Base-by-base conservation (phyloP, 768 basidiomycete genomes). In the Collybiopsis luxurians region DNA sequence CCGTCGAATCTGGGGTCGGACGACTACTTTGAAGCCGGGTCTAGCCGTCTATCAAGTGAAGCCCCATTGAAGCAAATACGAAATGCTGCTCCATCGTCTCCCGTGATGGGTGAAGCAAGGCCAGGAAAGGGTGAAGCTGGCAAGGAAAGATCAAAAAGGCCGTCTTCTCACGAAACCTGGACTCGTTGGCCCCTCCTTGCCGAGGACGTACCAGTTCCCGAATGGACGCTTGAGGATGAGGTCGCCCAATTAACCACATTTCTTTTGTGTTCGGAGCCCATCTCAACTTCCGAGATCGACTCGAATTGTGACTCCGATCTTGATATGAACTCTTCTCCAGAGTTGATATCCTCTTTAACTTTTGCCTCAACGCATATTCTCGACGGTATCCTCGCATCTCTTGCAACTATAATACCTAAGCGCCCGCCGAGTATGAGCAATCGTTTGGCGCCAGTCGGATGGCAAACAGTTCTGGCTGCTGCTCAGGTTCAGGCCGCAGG, bases 171-270 rank as follows among this genome's bases (percentile, higher is more conserved):
- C 68, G 65, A 87, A 62, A 73, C 72, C 0, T 91, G 88, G 89
- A 90, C 89, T 0, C 75, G 83, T 6, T 92, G 90, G 90, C 90
- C 90, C 1, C 78, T 91, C 50, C 77, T 83, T 17, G 62, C 75
- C 2, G 73, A 75, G 15, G 87, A 92, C 62, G 78, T 89, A 15
- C 73, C 77, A 23, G 72, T 80, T 9, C 89, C 90, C 1, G 84
- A 90, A 69, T 92, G 86, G 85, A 70, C 71, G 9, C 70, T 92
- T 21, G 77, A 84, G 46, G 90, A 92, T 60, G 90, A 92, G 69
- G 75, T 92, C 9, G 68, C 69, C 21, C 66, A 75, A 2, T 63
- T 90, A 28, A 76, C 77, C 4, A 69, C 15, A 11, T 43, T 23
- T 4, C 27, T 54, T 23, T 44, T 54, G n/a, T 19, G 19, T 3